These are phyloP conservation scores for Sonneratia alba DNA, from an alignment of 345 rosid species.

Conservation along the genomic window DNA sequence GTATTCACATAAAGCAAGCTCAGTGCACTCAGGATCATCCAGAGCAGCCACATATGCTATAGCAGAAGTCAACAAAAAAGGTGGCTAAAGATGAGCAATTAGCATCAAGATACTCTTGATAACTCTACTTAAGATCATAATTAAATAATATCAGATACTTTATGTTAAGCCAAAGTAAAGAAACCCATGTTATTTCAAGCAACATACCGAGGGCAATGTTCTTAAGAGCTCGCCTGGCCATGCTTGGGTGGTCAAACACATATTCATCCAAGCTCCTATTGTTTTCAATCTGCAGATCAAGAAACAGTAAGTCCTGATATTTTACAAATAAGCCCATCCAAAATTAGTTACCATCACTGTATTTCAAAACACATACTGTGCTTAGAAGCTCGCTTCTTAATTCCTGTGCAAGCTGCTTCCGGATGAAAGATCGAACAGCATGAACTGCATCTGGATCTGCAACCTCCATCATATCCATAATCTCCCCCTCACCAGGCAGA, in stretches of 20 bases:
- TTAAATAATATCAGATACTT: neutral
- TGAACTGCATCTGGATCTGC: constrained; percentile 99
- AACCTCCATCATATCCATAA: constrained; percentile 95
- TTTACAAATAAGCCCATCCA: neutral
- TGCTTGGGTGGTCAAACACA: constrained; percentile 67
- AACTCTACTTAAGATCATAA: neutral
- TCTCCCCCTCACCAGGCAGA: constrained; percentile 90
- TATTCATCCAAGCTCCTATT: constrained; percentile 71
- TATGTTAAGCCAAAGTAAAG: no score
- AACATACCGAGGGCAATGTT: constrained; percentile 68
- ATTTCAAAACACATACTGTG: constrained; percentile 33
- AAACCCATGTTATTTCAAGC: neutral
- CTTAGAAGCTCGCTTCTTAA: constrained; percentile 62
- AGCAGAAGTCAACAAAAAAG: constrained; percentile 4
- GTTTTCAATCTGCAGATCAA: constrained; percentile 43
- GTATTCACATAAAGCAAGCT: constrained; percentile 64
- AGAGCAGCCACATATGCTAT: constrained; percentile 84
- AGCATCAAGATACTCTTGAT: neutral
- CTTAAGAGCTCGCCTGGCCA: constrained; percentile 89
- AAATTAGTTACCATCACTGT: neutral
- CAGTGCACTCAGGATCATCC: constrained; percentile 41
- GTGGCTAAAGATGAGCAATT: neutral
- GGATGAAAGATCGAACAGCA: constrained; percentile 73
- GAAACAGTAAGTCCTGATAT: neutral
- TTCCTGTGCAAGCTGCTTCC: constrained; percentile 85